Conservation (phyloP, 2,329 filamentous ascomycete species). For the Diaporthe sp. region DNA sequence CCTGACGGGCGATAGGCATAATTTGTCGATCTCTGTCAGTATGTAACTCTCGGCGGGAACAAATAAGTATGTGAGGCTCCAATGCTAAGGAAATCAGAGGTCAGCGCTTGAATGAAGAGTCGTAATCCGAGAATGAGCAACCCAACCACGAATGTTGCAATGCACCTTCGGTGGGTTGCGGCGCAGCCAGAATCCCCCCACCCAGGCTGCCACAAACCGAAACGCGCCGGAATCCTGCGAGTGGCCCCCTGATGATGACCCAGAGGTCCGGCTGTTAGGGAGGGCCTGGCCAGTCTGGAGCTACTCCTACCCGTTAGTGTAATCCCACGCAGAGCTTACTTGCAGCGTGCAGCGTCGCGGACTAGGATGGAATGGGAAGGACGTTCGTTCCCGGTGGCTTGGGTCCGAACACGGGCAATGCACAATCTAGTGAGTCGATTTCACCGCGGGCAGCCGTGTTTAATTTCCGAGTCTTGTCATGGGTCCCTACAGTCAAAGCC, state of each 20-base stretch:
- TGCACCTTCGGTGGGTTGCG: constrained; percentile 1
- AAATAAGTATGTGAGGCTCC: neutral
- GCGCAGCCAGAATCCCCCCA: neutral
- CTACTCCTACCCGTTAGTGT: constrained; percentile 13
- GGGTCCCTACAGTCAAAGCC: neutral
- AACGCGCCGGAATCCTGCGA: constrained; percentile 13
- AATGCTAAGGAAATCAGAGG: neutral
- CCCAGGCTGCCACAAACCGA: constrained; percentile 1
- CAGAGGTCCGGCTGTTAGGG: neutral
- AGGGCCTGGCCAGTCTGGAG: neutral
- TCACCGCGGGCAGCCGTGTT: neutral
- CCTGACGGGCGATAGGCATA: constrained; percentile 36
- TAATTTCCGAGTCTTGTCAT: neutral
- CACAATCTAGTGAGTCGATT: neutral
- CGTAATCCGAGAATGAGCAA: neutral
- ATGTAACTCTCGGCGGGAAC: neutral
- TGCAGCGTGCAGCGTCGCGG: constrained; percentile 6
- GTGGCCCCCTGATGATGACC: constrained; percentile 16
- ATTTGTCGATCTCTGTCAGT: neutral
- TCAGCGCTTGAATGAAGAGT: neutral
- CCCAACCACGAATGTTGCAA: neutral
- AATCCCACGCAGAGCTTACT: constrained; percentile 7
- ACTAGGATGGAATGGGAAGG: constrained; percentile 30
- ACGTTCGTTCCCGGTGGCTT: constrained; percentile 17
- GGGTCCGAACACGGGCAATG: constrained; percentile 7